phyloP scores from a whole-genome alignment of 108 stramenopile genomes.

The Seminavis robusta region DNA sequence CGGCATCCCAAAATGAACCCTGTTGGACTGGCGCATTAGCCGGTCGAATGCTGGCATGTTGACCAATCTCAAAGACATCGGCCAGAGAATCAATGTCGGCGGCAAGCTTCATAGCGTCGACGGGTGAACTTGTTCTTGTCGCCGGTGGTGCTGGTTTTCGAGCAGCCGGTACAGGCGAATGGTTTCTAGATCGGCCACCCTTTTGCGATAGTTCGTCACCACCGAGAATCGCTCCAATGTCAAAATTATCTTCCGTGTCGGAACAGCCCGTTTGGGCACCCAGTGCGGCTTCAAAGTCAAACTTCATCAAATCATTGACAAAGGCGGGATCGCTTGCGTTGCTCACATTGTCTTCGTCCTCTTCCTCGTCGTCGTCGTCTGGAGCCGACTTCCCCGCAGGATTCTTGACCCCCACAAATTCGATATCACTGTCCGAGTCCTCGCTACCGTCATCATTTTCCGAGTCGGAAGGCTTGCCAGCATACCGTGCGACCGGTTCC shows the following conservation, averaged over 20 bases:
- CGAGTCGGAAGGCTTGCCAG: background rate
- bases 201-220: background rate
- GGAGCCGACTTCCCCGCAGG: background rate
- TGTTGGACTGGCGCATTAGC: background rate
- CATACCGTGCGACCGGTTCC: too few relatives aligned
- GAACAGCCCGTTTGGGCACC: too few relatives aligned
- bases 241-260: too few relatives aligned
- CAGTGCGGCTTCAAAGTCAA: background rate
- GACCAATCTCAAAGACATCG: slow-evolving; percentile 20
- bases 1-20: slow-evolving; percentile 31
- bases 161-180: slow-evolving; percentile 1
- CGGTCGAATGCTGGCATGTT: slow-evolving; percentile 21
- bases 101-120: slow-evolving; percentile 21
- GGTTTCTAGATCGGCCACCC: too few relatives aligned
- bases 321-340: background rate
- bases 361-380: background rate
- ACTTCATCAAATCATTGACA: background rate
- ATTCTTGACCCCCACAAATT: too few relatives aligned
- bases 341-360: background rate
- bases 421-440: background rate
- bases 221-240: background rate
- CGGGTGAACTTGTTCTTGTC: too few relatives aligned
- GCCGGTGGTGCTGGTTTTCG: background rate
- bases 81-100: slow-evolving; percentile 32
- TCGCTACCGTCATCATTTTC: background rate